Base-by-base conservation (phyloP, 345 rosid species). In the Arabis alpina region DNA sequence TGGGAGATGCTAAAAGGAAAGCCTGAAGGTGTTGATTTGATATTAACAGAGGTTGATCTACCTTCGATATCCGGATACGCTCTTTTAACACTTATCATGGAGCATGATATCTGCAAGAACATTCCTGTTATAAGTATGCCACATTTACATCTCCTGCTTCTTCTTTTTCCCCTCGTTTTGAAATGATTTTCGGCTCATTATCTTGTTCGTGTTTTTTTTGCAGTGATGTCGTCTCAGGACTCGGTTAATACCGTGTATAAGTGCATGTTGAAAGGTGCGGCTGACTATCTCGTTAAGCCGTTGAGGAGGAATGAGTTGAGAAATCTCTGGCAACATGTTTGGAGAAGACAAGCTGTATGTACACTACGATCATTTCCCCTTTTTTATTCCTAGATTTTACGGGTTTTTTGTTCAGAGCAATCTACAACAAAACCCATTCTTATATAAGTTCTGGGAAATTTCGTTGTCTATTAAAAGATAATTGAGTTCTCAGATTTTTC, bases 171-270 rank as follows among this genome's bases (percentile, higher is more conserved):
- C 2, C 5, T 36, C 2, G 19, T 11, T 37, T 54, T 55, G 34
- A 49, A 14, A 40, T 54, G n/a, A 8, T 68, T 52, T 40, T 43
- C 0, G 19, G 34, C 61, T 57, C 10, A 49, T 27, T 36, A 2
- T 49, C 9, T 14, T 13, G 19, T 58, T 42, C 3, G 54, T 55
- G 6, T 28, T 79, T 24, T 25, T 36, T 12, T 2, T 70, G 82
- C 87, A 94, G 99, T 94, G 99, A 94, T 94, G 99, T 94, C 99
- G 15, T 75, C 83, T 0, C 84, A 89, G 65, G 96, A 94, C 78
- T 86, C 97, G 23, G 76, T 91, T 52, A 81, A 86, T 74, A 85
- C 91, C 0, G 99, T 94, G 54, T 94, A 89, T 64, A 94, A 86
- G 64, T 94, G 99, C 71, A 89, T 94, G 96, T 68, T 86, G 85